Percentiles rank a stretch among this genome's conserved stretches.
These are phyloP conservation scores for Acanthochlamys bracteata DNA, from an alignment of 106 monocot species.

Conservation along the genomic window DNA sequence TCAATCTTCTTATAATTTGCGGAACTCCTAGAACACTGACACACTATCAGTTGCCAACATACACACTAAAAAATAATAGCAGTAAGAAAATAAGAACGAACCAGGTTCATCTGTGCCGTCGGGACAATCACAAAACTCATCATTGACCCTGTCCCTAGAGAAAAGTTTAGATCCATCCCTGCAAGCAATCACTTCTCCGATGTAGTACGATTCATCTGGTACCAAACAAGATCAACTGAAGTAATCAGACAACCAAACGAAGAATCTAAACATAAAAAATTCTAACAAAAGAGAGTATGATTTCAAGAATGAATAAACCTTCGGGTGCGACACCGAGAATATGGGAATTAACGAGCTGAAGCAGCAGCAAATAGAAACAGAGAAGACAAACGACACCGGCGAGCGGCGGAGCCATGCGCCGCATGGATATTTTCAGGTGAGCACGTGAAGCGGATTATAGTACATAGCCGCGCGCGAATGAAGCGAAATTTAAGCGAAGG, in stretches of 20 bases:
- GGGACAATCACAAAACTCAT: constrained; percentile 85
- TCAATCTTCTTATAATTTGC: too few species aligned
- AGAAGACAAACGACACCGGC: neutral
- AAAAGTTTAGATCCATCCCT: constrained; percentile 80
- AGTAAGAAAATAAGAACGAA: too few species aligned
- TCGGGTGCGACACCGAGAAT: constrained; percentile 42
- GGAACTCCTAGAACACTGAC: too few species aligned
- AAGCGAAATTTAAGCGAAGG: too few species aligned
- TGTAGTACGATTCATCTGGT: constrained; percentile 58
- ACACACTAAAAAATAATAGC: too few species aligned
- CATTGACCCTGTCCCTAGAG: constrained; percentile 60
- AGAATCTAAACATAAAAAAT: neutral
- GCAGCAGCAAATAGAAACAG: neutral
- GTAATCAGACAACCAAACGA: neutral
- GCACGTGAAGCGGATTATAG: too few species aligned
- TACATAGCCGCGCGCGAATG: too few species aligned
- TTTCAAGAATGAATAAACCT: constrained; percentile 7
- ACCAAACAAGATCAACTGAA: neutral
- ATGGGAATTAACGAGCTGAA: constrained; percentile 4
- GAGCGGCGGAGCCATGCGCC: neutral
- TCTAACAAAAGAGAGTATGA: neutral
- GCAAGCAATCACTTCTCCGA: constrained; percentile 55
- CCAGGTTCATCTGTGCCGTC: constrained; percentile 98
- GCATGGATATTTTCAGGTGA: too few species aligned
- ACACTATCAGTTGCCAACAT: too few species aligned